These are phyloP conservation scores for Chloris gayana DNA, from an alignment of 176 grass and related monocot species.

Conservation along the genomic window DNA sequence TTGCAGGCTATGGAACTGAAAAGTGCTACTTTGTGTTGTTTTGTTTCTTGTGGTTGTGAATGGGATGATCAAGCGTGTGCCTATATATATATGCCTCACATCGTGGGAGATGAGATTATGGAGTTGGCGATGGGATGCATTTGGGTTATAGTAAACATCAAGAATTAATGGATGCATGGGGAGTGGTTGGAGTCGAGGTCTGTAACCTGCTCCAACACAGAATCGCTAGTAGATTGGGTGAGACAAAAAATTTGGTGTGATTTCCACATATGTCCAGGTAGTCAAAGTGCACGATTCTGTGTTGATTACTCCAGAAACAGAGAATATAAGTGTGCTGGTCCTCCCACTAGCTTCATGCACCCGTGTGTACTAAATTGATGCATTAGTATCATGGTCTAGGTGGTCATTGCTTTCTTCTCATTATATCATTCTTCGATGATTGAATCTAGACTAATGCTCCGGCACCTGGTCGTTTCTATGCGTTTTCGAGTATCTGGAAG, in stretches of 20 bases:
- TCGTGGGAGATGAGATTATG: neutral
- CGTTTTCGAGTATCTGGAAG: too few relatives aligned
- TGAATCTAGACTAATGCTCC: too few relatives aligned
- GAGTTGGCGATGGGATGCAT: constrained; percentile 20
- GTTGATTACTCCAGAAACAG: neutral
- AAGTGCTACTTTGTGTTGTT: neutral
- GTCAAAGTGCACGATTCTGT: neutral
- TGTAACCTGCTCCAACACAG: constrained; percentile 30
- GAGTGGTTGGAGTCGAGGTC: constrained; percentile 18
- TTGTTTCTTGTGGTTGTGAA: constrained; percentile 14
- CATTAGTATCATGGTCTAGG: neutral
- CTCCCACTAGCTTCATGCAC: neutral
- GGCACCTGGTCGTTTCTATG: too few relatives aligned
- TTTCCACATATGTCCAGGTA: neutral
- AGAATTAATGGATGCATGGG: neutral
- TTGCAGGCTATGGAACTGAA: too few relatives aligned
- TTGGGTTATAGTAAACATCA: neutral
- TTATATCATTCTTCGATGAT: too few relatives aligned
- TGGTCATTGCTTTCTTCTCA: neutral
- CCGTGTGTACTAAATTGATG: neutral
- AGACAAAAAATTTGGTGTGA: constrained; percentile 5
- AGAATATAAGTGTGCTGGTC: neutral
- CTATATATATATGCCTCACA: constrained; percentile 21
- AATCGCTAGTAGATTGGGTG: constrained; percentile 19
- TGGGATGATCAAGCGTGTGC: neutral